Evolutionary conservation across 2,329 filamentous ascomycete species (phyloP), one percentile per base, ranked within the genome.

Genomic region (Anisogramma anomala): DNA sequence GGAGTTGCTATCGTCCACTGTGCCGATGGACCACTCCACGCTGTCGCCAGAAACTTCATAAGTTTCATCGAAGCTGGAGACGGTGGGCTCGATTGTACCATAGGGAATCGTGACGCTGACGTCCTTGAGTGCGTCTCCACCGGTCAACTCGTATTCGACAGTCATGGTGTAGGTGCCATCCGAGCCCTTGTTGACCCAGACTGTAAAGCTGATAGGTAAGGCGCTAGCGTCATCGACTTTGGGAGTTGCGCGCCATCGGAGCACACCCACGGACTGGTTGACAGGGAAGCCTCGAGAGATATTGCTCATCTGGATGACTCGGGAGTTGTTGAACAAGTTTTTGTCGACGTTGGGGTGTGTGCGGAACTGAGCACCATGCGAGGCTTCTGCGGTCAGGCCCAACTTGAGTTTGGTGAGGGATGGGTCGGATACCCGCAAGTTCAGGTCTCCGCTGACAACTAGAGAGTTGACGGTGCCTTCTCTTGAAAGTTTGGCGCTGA

Each of bases 261-360:
- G 72, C 31, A 96, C 88, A 42, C 84, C 87, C 43, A 96, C 89
- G 13, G 84, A 79, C 58, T 94, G 93, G 65, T 95, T 96, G 19
- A 87, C 79, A 0, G 91, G 91, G 69, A 98, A 98, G 18, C 87
- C 85, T 56, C 88, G 88, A 30, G 77, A 73, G 2, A 76, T 72
- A 58, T 96, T 94, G 63, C 83, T 87, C 62, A 96, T 81, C 63
- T 96, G 91, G 49, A 98, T 89, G 19, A 74, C 66, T 58, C 85
- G 91, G 53, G 79, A 77, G 57, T 72, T 82, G 58, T 80, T 87
- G 71, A 96, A 98, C 10, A 84, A 69, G 40, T 76, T 74, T 58
- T 85, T 88, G 66, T 98, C 89, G 41, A 98, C 89, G 59, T 96
- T 96, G 39, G 91, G 91, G 60, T 98, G 91, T 28, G 89, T 91